phyloP scores from a whole-genome alignment of 768 basidiomycete species.

The Cystofilobasidium capitatum region DNA sequence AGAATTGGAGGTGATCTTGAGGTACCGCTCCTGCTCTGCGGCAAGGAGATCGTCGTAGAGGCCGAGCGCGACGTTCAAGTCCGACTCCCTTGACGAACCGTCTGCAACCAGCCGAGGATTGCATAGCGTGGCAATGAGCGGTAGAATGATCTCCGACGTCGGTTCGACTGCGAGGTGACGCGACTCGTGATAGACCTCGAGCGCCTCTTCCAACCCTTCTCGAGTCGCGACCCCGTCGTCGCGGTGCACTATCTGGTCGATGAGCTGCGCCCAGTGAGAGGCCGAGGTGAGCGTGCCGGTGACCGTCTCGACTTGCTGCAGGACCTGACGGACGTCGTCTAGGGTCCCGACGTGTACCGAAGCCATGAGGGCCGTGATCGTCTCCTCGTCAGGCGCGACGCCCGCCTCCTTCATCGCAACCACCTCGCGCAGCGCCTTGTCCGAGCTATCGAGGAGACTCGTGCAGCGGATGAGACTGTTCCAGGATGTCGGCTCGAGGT shows the following conservation, averaged over 20 bases:
- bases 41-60: conserved; percentile 20
- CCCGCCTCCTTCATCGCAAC: conserved; percentile 11
- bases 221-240: background rate
- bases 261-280: conserved; percentile 8
- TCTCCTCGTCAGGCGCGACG: conserved; percentile 10
- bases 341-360: background rate
- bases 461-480: conserved; percentile 7
- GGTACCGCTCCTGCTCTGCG: conserved; percentile 1
- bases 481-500: conserved; percentile 1
- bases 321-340: conserved; percentile 3
- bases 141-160: conserved; percentile 14
- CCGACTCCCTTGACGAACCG: background rate
- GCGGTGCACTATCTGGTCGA: conserved; percentile 6
- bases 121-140: conserved; percentile 12
- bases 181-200: conserved; percentile 10
- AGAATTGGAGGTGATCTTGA: background rate
- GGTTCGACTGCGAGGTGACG: conserved; percentile 5
- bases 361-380: conserved; percentile 5
- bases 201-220: background rate
- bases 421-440: background rate
- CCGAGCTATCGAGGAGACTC: background rate
- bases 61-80: conserved; percentile 3
- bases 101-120: background rate
- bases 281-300: background rate
- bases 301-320: conserved; percentile 11